Evolutionary conservation across 2,329 filamentous ascomycete species (phyloP).

Genomic region (Bimuria novae-zelandiae): DNA sequence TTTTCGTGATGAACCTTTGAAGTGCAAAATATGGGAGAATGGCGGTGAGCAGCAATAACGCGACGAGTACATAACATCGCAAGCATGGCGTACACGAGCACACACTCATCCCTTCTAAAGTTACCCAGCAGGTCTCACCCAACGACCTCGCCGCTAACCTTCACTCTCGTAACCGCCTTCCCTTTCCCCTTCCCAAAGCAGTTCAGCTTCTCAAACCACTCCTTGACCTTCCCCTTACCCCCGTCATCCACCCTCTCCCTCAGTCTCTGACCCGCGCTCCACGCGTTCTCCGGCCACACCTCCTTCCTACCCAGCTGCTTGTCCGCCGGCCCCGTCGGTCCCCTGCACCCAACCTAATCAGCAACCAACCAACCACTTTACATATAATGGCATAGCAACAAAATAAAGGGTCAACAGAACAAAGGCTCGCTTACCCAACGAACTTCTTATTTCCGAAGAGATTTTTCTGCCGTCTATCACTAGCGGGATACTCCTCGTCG

Average conservation of each 20-base stretch:
- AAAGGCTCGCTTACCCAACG: conserved; percentile 35
- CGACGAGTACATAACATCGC: too few relatives aligned
- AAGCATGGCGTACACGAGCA: too few relatives aligned
- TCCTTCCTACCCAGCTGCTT: conserved; percentile 22
- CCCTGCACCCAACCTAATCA: conserved; percentile 37
- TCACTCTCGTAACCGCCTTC: conserved; percentile 10
- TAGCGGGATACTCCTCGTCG: conserved; percentile 58
- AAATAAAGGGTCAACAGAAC: too few relatives aligned
- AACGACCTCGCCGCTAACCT: conserved; percentile 15
- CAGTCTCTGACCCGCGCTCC: conserved; percentile 17
- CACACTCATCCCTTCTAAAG: too few relatives aligned
- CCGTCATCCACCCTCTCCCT: conserved; percentile 10
- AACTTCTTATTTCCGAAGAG: conserved; percentile 52
- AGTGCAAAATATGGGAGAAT: too few relatives aligned
- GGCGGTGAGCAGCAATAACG: too few relatives aligned
- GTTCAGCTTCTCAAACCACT: conserved; percentile 10
- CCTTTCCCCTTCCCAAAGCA: conserved; percentile 8
- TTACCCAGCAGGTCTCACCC: too few relatives aligned
- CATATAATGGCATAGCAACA: too few relatives aligned
- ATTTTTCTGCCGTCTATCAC: conserved; percentile 49
- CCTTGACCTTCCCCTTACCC: neutral
- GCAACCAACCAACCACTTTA: too few relatives aligned
- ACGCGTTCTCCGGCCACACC: conserved; percentile 23
- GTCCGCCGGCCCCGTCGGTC: conserved; percentile 61
- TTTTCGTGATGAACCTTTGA: too few relatives aligned